Base-by-base conservation (phyloP, 805 yeast species). In the Hanseniaspora meyeri region DNA sequence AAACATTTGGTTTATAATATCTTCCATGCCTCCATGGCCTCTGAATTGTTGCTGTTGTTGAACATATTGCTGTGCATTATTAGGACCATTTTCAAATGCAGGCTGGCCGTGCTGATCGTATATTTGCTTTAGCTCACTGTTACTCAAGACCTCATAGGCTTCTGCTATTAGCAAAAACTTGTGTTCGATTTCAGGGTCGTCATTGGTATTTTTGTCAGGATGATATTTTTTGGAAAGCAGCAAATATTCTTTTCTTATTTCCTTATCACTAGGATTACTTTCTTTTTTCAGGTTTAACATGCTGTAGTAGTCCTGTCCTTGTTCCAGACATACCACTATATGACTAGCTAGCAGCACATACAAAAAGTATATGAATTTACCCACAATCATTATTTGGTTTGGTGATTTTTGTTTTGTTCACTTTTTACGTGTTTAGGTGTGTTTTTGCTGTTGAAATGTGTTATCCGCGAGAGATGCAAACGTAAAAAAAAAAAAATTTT, bases 171-270 rank as follows among this genome's bases (percentile, higher is more conserved):
- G 95, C 51, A 93, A 83, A 67, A 90, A 93, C 70, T 79, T 83
- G 51, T 85, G 83, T 61, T 87, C 89, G 0, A 97, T 95, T 32
- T 78, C 84, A 29, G 57, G 51, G 9, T 87, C 88, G 62, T 83
- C 79, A 7, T 83, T 85, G 5, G 85, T 83, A 66, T 91, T 93
- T 72, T 91, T 91, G 70, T 91, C 98, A 1, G 98, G 98, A 66
- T 91, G 98, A 69, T 79, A 88, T 65, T 86, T 86, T 67, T 87
- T 84, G 61, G 90, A 82, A 60, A 91, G 71, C 57, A 80, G 77
- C 61, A 95, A 74, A 67, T 90, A 90, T 0, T 96, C 96, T 53
- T 82, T 78, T 66, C 87, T 88, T 70, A 90, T 87, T 57, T 88
- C 89, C 62, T 78, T 82, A 27, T 87, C 96, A 52, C 76, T 75